These are phyloP conservation scores for Silybum marianum DNA, from an alignment of 129 eudicot species.

Conservation along the genomic window DNA sequence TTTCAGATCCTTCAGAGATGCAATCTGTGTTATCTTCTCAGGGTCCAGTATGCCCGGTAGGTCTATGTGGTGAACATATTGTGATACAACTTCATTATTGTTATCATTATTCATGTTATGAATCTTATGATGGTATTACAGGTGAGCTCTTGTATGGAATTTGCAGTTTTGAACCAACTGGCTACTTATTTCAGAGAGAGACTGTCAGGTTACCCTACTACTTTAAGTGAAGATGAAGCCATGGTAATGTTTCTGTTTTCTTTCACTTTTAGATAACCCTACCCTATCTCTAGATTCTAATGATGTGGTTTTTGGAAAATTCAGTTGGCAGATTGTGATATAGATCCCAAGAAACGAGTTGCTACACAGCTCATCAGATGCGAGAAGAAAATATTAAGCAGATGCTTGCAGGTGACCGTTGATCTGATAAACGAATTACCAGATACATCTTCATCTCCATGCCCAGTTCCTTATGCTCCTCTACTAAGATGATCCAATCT, in stretches of 20 bases:
- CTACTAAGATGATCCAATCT: conserved; percentile 47
- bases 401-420: conserved; percentile 69
- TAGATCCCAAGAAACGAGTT: conserved; percentile 88
- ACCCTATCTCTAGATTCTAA: not conserved
- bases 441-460: conserved; percentile 75
- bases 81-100: not conserved
- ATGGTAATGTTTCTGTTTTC: conserved; percentile 50
- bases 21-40: conserved; percentile 85
- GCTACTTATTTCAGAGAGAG: conserved; percentile 69
- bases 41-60: conserved; percentile 96
- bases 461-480: conserved; percentile 97
- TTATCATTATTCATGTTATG: conserved; percentile 5
- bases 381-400: conserved; percentile 81
- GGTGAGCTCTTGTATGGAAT: conserved; percentile 95
- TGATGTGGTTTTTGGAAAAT: conserved; percentile 15
- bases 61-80: conserved; percentile 24
- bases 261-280: not conserved
- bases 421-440: conserved; percentile 78
- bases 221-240: conserved; percentile 71
- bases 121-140: conserved; percentile 30
- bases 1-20: conserved; percentile 94
- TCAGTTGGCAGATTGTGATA: conserved; percentile 72
- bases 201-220: conserved; percentile 78
- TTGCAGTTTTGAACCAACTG: conserved; percentile 87
- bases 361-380: conserved; percentile 81